Evolutionary conservation across 768 basidiomycete species (phyloP).

Genomic region (Sutorius australiensis): DNA sequence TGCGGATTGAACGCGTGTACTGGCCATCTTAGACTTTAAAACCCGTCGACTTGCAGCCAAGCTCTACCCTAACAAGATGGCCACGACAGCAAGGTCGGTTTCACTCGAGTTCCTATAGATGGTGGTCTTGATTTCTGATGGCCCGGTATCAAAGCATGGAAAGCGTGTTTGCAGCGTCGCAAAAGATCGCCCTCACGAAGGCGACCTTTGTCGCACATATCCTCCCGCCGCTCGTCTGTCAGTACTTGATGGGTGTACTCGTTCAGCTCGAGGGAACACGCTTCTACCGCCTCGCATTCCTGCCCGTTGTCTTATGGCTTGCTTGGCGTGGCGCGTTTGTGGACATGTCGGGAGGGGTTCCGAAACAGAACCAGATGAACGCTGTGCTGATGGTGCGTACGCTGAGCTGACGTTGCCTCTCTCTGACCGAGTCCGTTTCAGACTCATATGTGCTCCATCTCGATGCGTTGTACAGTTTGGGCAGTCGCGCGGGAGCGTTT

Average conservation of each 20-base stretch:
- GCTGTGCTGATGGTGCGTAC: conserved; percentile 18
- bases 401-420: background rate
- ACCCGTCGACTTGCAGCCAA: background rate
- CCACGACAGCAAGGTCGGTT: conserved; percentile 3
- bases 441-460: conserved; percentile 13
- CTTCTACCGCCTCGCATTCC: conserved; percentile 42
- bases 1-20: too few relatives aligned
- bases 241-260: conserved; percentile 51
- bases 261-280: conserved; percentile 43
- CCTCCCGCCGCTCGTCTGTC: conserved; percentile 42
- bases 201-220: conserved; percentile 34
- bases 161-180: conserved; percentile 5
- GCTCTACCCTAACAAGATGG: background rate
- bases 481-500: conserved; percentile 13
- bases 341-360: conserved; percentile 23
- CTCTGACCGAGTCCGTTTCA: background rate
- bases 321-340: conserved; percentile 38
- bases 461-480: conserved; percentile 18
- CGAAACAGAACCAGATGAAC: conserved; percentile 12
- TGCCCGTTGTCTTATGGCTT: conserved; percentile 44
- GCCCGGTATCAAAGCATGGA: background rate
- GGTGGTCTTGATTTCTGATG: background rate
- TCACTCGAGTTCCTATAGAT: background rate
- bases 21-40: background rate
- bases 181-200: conserved; percentile 5